A percentile compares a stretch with the other conserved stretches of the same genome.
phyloP scores from a whole-genome alignment of 73 alveolate genomes.

The Uronychia setigera region DNA sequence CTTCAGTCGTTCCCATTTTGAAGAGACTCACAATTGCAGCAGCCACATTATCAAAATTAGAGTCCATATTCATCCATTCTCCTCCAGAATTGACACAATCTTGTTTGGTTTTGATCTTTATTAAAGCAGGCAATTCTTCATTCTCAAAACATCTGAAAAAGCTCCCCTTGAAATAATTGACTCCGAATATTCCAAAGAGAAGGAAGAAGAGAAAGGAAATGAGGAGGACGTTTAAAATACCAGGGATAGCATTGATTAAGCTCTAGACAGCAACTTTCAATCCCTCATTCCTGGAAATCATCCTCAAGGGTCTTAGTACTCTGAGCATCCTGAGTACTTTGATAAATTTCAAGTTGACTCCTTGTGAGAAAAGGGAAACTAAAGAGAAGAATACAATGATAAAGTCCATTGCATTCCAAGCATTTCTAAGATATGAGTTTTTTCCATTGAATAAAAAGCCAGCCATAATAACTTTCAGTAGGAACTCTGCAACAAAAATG shows the following conservation, averaged over 20 bases:
- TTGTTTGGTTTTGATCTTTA: slow-evolving; percentile 7
- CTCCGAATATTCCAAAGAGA: slow-evolving; percentile 72
- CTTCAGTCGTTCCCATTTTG: slow-evolving; percentile 51
- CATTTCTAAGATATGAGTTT: slow-evolving; percentile 84
- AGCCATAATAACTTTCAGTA: slow-evolving; percentile 21
- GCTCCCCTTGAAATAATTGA: slow-evolving; percentile 68
- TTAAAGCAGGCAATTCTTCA: neutral
- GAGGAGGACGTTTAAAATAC: slow-evolving; percentile 57
- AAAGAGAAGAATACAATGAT: slow-evolving; percentile 51
- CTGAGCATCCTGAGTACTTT: slow-evolving; percentile 69
- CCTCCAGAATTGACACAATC: slow-evolving; percentile 62
- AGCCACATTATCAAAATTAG: slow-evolving; percentile 69
- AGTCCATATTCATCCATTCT: slow-evolving; percentile 58
- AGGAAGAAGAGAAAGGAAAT: slow-evolving; percentile 56
- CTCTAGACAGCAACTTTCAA: slow-evolving; percentile 68
- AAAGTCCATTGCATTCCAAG: slow-evolving; percentile 96
- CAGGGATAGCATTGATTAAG: slow-evolving; percentile 54
- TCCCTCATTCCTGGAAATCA: slow-evolving; percentile 69
- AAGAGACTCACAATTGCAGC: slow-evolving; percentile 63
- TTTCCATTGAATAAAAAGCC: slow-evolving; percentile 89
- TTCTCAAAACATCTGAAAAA: slow-evolving; percentile 45
- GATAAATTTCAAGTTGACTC: slow-evolving; percentile 39
- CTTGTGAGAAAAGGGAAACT: slow-evolving; percentile 22
- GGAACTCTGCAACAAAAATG: slow-evolving; percentile 8
- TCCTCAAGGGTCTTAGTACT: slow-evolving; percentile 66